Evolutionary conservation across 2,329 filamentous ascomycete genomes (phyloP).

Genomic region (Akanthomyces dipterigenus): DNA sequence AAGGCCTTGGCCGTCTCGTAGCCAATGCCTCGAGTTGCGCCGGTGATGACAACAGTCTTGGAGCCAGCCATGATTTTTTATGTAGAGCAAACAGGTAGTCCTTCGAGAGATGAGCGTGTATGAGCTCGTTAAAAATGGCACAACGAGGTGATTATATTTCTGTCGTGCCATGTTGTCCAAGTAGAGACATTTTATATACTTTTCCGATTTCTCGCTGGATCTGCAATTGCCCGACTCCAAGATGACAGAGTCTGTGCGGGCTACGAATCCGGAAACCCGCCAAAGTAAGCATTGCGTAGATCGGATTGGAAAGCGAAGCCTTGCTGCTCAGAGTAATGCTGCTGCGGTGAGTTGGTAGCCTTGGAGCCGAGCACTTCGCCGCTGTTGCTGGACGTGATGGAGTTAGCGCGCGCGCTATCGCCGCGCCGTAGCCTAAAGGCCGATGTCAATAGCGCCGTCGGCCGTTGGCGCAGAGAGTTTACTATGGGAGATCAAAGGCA

Average conservation of each 20-base stretch:
- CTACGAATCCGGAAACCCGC: too few relatives aligned
- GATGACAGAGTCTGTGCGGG: too few relatives aligned
- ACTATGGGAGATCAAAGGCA: background rate
- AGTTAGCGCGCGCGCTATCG: background rate
- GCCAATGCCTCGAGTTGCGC: constrained; percentile 57
- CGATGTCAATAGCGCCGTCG: background rate
- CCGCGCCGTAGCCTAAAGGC: background rate
- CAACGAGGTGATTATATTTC: too few relatives aligned
- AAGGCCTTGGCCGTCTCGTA: constrained; percentile 51
- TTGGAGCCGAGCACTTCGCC: background rate
- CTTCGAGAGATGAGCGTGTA: background rate
- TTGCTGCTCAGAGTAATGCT: too few relatives aligned
- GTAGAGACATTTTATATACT: background rate
- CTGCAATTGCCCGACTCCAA: too few relatives aligned
- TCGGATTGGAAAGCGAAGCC: too few relatives aligned
- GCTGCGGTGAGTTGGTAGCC: background rate
- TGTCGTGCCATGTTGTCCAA: background rate
- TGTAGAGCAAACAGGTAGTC: too few relatives aligned
- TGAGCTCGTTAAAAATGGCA: background rate
- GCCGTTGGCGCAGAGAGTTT: background rate
- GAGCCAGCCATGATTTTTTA: background rate
- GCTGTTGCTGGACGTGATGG: background rate
- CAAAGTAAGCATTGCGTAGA: too few relatives aligned
- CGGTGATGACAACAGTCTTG: constrained; percentile 45
- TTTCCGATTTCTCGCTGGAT: background rate